Conservation (phyloP, 805 yeast species). For the Naumovozyma dairenensis region DNA sequence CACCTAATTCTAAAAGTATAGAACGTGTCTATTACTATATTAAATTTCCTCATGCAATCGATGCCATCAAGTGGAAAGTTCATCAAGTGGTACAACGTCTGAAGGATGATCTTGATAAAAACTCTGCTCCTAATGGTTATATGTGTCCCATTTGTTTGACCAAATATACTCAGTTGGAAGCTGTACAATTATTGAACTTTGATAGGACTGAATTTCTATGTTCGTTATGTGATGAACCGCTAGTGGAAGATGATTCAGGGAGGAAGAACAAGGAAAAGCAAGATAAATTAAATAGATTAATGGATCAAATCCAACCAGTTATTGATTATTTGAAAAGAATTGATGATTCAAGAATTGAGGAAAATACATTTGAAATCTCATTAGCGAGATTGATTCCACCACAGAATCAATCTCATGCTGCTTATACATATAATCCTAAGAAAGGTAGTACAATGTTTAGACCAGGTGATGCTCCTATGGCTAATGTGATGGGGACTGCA, state of each 20-base stretch:
- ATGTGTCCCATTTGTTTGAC: constrained; percentile 79
- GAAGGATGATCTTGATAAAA: constrained; percentile 74
- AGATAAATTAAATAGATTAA: constrained; percentile 67
- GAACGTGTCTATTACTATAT: constrained; percentile 77
- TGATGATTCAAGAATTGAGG: constrained; percentile 71
- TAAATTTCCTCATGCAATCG: constrained; percentile 87
- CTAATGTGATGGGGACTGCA: constrained; percentile 18
- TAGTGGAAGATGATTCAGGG: constrained; percentile 82
- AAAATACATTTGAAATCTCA: constrained; percentile 82
- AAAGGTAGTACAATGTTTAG: constrained; percentile 37
- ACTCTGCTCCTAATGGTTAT: constrained; percentile 88
- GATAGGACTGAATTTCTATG: constrained; percentile 77
- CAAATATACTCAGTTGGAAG: constrained; percentile 79
- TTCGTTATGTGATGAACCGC: constrained; percentile 65
- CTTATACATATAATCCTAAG: constrained; percentile 53
- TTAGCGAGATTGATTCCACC: constrained; percentile 79
- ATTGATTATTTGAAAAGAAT: constrained; percentile 74
- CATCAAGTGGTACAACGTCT: constrained; percentile 72
- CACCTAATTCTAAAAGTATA: constrained; percentile 53
- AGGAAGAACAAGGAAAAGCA: constrained; percentile 75
- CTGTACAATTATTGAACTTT: constrained; percentile 68
- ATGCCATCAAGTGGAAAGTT: constrained; percentile 92
- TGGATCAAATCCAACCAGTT: constrained; percentile 84
- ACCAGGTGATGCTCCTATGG: constrained; percentile 25
- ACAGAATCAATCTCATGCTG: constrained; percentile 54